Conservation (phyloP, 2,329 filamentous ascomycete species). For the Epichloe uncinata region DNA sequence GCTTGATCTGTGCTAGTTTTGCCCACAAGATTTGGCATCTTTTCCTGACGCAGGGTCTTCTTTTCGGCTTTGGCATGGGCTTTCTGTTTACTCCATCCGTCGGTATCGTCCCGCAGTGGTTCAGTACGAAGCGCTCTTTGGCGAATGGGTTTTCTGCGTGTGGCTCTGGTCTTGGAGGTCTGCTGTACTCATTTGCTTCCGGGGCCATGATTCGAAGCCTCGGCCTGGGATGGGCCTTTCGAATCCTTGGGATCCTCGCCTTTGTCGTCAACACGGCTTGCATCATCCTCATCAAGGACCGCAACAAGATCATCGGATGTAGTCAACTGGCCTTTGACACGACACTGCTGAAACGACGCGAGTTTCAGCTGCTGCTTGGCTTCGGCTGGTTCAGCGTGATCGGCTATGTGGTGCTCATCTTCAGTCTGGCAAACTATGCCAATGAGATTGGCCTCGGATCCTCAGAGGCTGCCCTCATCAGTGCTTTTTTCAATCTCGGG, state of each 20-base stretch:
- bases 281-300: conserved; percentile 51
- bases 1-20: conserved; percentile 59
- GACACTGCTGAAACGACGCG: conserved; percentile 42
- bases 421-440: conserved; percentile 62
- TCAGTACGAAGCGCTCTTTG: conserved; percentile 51
- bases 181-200: conserved; percentile 53
- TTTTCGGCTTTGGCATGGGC: conserved; percentile 68
- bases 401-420: conserved; percentile 64
- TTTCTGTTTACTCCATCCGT: conserved; percentile 60
- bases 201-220: conserved; percentile 55
- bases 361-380: conserved; percentile 50
- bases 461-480: conserved; percentile 55
- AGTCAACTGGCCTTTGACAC: conserved; percentile 54
- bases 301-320: conserved; percentile 58
- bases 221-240: conserved; percentile 53
- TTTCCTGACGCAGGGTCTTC: conserved; percentile 59
- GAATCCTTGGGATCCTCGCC: conserved; percentile 49
- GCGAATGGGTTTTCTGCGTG: conserved; percentile 55
- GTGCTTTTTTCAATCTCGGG: conserved; percentile 54
- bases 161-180: conserved; percentile 64
- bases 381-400: conserved; percentile 63
- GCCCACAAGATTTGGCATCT: conserved; percentile 59
- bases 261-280: conserved; percentile 52
- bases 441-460: conserved; percentile 52
- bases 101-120: conserved; percentile 61